Evolutionary conservation across 2,329 filamentous ascomycete species (phyloP).

Genomic region (Apiospora sp.): DNA sequence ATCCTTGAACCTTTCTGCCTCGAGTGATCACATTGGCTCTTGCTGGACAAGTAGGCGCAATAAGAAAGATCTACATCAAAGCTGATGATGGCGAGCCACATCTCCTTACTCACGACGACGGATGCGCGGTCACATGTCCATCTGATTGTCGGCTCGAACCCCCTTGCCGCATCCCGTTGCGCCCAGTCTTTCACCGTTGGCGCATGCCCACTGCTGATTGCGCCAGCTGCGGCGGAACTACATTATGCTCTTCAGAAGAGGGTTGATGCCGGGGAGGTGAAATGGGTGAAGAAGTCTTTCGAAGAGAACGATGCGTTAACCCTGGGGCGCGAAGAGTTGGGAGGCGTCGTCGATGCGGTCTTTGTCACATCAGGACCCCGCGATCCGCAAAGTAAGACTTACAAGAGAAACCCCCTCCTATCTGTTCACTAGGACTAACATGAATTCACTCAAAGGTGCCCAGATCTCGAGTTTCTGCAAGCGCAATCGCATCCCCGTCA

Average conservation of each 20-base stretch:
- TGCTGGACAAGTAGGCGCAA: neutral
- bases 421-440: slow-evolving; percentile 4
- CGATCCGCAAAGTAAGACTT: slow-evolving; percentile 48
- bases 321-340: slow-evolving; percentile 82
- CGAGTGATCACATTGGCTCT: neutral
- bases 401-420: neutral
- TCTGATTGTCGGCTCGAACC: slow-evolving; percentile 84
- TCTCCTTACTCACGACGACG: slow-evolving; percentile 74
- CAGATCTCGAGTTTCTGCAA: slow-evolving; percentile 79
- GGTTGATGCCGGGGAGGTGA: slow-evolving; percentile 71
- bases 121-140: slow-evolving; percentile 78
- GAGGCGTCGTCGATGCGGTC: slow-evolving; percentile 84
- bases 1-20: neutral
- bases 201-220: slow-evolving; percentile 80
- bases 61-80: neutral
- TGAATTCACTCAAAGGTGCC: slow-evolving; percentile 51
- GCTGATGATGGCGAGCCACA: slow-evolving; percentile 37
- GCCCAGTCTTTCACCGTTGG: slow-evolving; percentile 81
- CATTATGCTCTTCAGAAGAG: slow-evolving; percentile 67
- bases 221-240: slow-evolving; percentile 68
- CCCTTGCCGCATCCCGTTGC: slow-evolving; percentile 86
- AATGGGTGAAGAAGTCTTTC: slow-evolving; percentile 73
- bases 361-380: slow-evolving; percentile 76
- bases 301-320: slow-evolving; percentile 74
- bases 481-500: slow-evolving; percentile 85